Evolutionary conservation across 805 yeast genomes (phyloP).

Genomic region (Starmera caribaea): DNA sequence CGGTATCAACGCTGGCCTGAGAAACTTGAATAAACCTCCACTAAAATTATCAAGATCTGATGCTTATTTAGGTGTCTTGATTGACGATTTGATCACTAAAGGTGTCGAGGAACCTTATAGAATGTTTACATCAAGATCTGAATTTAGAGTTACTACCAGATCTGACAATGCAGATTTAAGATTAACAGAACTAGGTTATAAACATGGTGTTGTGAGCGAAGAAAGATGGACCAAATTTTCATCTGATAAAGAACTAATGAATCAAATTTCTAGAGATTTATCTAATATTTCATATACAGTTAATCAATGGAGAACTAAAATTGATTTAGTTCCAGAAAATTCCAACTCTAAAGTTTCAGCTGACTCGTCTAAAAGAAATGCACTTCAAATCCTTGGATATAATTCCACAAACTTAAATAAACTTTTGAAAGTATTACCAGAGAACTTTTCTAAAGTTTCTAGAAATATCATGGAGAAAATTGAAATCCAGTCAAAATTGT

Average conservation of each 20-base stretch:
- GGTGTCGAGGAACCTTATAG: slow-evolving; percentile 97
- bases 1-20: slow-evolving; percentile 87
- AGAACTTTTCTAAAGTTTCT: slow-evolving; percentile 23
- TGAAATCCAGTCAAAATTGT: slow-evolving; percentile 74
- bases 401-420: slow-evolving; percentile 24
- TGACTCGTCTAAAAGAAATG: slow-evolving; percentile 45
- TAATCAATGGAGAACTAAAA: slow-evolving; percentile 47
- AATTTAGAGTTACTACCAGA: slow-evolving; percentile 80
- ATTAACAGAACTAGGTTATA: slow-evolving; percentile 59
- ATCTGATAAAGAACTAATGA: slow-evolving; percentile 34
- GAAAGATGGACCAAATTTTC: slow-evolving; percentile 42
- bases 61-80: slow-evolving; percentile 85
- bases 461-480: slow-evolving; percentile 47
- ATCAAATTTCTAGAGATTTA: slow-evolving; percentile 36
- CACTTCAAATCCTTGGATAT: slow-evolving; percentile 63
- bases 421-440: slow-evolving; percentile 8
- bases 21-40: slow-evolving; percentile 28
- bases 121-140: slow-evolving; percentile 96
- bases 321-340: slow-evolving; percentile 24
- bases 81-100: slow-evolving; percentile 89
- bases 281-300: slow-evolving; percentile 39
- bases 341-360: slow-evolving; percentile 28
- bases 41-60: slow-evolving; percentile 62
- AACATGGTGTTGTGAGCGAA: slow-evolving; percentile 56
- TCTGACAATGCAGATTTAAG: slow-evolving; percentile 92